Evolutionary conservation across 176 grass and related monocot species (phyloP), one percentile per base, ranked within the genome.

Genomic region (Aegilops umbellulata): DNA sequence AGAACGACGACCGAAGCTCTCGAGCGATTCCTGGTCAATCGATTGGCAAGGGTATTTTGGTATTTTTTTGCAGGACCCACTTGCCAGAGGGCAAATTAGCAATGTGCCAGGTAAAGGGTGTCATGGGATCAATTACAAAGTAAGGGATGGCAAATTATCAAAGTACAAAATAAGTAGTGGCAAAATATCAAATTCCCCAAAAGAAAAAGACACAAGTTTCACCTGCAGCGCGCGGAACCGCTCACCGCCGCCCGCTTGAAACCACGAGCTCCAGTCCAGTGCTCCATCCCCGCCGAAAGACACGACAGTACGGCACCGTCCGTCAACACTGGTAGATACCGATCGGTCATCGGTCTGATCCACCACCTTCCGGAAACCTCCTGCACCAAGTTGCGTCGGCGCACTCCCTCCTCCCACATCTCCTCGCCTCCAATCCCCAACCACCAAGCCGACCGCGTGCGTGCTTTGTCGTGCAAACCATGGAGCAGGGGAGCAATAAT

Each of bases 401-500:
- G 46, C 46, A 19, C 12, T 17, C 57, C 57, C 60, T 38, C 32
- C 24, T 16, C 44, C 24, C 19, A 6, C n/a, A 4, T 19, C 13
- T 73, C 58, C 23, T 10, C 11, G 12, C 36, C 36, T 67, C 51
- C 35, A 17, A 60, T 63, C 31, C 41, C 25, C 39, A 60, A n/a
- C 61, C 44, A 76, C 69, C 62, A 53, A 41, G 34, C 79, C 30
- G 60, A 79, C 34, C 12, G 10, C 36, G 6, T 25, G 70, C 24
- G 57, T 46, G 47, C 8, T 74, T 4, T 30, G 65, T 58, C 10
- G 26, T 29, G 13, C 31, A 7, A 70, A 15, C 80, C 30, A 95
- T 91, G 89, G 91, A 91, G 87, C 68, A 81, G 70, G 26, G 76
- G 11, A 83, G 84, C 77, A 60, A 85, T 63, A 93, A 82, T 11